A percentile compares a stretch with the other conserved stretches of the same genome.
phyloP scores from a whole-genome alignment of 1,284 basidiomycete genomes.

The Chalciporus sp. region DNA sequence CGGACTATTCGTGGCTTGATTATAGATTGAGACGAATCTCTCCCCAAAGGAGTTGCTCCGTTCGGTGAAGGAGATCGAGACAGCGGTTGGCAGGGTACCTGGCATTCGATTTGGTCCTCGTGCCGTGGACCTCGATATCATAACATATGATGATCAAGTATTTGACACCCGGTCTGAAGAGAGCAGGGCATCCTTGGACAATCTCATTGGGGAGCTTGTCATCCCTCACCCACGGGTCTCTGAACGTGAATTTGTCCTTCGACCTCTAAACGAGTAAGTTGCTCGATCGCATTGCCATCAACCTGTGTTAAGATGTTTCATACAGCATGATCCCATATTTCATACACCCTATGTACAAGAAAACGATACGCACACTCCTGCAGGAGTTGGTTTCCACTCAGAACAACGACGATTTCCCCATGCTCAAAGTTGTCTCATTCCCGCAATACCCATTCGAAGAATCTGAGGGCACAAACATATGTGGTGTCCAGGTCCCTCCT shows the following conservation, averaged over 20 bases:
- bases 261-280: conserved; percentile 85
- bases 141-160: conserved; percentile 73
- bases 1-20: neutral
- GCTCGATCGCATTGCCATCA: neutral
- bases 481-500: conserved; percentile 38
- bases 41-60: conserved; percentile 63
- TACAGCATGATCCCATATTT: conserved; percentile 74
- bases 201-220: conserved; percentile 66
- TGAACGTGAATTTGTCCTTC: conserved; percentile 92
- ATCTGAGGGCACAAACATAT: conserved; percentile 5
- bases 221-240: conserved; percentile 83
- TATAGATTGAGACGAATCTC: conserved; percentile 59
- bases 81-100: conserved; percentile 77
- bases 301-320: neutral
- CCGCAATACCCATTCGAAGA: conserved; percentile 48
- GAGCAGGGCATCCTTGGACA: conserved; percentile 45
- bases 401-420: conserved; percentile 41
- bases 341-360: conserved; percentile 59
- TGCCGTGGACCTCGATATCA: conserved; percentile 89
- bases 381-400: conserved; percentile 37
- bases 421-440: conserved; percentile 71
- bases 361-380: conserved; percentile 52
- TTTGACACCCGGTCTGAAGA: conserved; percentile 59
- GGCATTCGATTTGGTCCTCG: conserved; percentile 88
- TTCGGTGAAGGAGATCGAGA: conserved; percentile 79